Conservation (phyloP, 1,139 yeast species). For the Scheffersomyces illinoinensis region DNA sequence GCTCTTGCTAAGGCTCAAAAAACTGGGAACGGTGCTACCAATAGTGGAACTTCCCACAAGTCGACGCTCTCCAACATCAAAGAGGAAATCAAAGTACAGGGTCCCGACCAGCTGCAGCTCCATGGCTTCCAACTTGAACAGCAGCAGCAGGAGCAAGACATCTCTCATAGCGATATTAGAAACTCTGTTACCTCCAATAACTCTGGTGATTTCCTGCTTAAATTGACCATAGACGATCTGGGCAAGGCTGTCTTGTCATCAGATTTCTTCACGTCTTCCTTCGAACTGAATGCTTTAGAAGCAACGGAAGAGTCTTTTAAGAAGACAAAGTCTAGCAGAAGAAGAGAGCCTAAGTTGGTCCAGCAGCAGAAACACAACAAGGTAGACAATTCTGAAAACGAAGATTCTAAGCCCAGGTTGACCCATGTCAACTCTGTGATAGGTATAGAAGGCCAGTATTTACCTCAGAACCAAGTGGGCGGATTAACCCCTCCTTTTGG, state of each 20-base stretch:
- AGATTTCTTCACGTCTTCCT: conserved; percentile 16
- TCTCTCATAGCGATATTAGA: neutral
- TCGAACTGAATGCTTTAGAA: conserved; percentile 1
- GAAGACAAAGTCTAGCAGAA: neutral
- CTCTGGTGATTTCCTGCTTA: conserved; percentile 30
- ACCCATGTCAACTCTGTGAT: conserved; percentile 31
- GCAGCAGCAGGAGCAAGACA: conserved; percentile 2
- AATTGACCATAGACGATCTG: conserved; percentile 43
- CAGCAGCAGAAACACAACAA: neutral
- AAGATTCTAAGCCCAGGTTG: conserved; percentile 19
- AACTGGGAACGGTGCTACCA: neutral
- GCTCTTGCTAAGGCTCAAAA: neutral
- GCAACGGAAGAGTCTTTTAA: neutral
- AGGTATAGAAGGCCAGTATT: conserved; percentile 28
- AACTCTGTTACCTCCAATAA: neutral
- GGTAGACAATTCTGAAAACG: conserved; percentile 1
- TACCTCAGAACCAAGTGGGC: neutral
- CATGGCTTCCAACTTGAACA: neutral
- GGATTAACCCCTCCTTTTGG: neutral
- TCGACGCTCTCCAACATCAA: neutral
- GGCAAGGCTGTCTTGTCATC: conserved; percentile 47
- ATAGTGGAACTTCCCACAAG: neutral
- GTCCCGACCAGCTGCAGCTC: neutral
- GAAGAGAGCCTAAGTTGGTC: neutral
- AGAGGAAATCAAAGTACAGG: neutral